phyloP scores from a whole-genome alignment of 2,329 filamentous ascomycete genomes.

The Aspergillus carbonarius region DNA sequence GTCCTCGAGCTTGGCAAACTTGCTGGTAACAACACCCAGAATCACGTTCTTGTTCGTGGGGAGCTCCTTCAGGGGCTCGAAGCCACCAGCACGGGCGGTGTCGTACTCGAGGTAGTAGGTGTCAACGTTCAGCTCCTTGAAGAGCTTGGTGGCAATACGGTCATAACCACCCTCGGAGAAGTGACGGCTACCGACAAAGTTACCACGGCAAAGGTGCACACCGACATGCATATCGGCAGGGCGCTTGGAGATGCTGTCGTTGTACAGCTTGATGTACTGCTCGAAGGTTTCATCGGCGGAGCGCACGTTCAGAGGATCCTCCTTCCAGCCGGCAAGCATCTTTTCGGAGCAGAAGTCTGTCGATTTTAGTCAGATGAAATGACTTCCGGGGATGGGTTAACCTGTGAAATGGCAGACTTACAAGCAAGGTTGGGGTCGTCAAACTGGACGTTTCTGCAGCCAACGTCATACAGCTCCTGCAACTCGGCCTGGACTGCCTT shows the following conservation, averaged over 20 bases:
- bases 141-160: conserved; percentile 65
- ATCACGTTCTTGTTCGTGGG: conserved; percentile 64
- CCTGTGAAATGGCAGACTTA: conserved; percentile 48
- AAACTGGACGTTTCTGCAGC: conserved; percentile 65
- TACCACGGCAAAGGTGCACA: conserved; percentile 69
- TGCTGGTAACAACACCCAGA: conserved; percentile 63
- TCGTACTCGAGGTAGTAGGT: conserved; percentile 72
- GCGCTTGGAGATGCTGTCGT: conserved; percentile 63
- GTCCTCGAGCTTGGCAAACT: conserved; percentile 62
- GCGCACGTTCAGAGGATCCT: conserved; percentile 66
- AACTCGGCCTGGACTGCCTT: conserved; percentile 66
- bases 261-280: conserved; percentile 75
- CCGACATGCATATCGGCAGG: conserved; percentile 72
- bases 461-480: conserved; percentile 60
- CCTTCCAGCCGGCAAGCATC: conserved; percentile 69
- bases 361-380: background rate
- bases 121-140: conserved; percentile 62
- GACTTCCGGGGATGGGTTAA: background rate
- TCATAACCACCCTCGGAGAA: conserved; percentile 68
- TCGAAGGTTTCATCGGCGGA: conserved; percentile 70
- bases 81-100: conserved; percentile 63
- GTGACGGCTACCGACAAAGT: conserved; percentile 65
- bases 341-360: conserved; percentile 71
- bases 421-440: conserved; percentile 68
- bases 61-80: conserved; percentile 63